These are phyloP conservation scores for Tetracladium maxilliforme DNA, from an alignment of 2,329 filamentous ascomycete species.

Conservation along the genomic window DNA sequence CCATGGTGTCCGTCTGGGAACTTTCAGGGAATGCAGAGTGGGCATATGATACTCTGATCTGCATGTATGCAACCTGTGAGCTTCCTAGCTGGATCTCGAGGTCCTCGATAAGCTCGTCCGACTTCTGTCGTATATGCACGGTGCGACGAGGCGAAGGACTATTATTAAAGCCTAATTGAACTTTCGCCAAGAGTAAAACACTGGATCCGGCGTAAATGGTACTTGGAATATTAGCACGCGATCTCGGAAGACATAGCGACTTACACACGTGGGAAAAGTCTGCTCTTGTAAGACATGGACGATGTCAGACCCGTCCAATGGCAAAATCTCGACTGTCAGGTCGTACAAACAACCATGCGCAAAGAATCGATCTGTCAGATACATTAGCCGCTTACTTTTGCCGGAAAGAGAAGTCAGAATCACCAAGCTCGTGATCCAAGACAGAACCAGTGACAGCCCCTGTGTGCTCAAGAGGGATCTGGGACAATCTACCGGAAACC, in stretches of 20 bases:
- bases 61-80: conserved; percentile 30
- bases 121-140: conserved; percentile 20
- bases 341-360: conserved; percentile 3
- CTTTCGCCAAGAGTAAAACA: conserved; percentile 11
- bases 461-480: conserved; percentile 2
- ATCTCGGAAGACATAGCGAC: not conserved
- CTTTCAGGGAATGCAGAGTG: conserved; percentile 37
- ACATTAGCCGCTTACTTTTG: not conserved
- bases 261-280: no score
- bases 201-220: not conserved
- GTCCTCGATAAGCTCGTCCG: conserved; percentile 42
- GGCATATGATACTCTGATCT: conserved; percentile 34
- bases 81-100: conserved; percentile 40
- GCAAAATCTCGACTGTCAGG: not conserved
- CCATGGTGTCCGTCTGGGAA: conserved; percentile 7
- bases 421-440: conserved; percentile 1
- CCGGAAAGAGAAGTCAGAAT: not conserved
- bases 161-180: conserved; percentile 9
- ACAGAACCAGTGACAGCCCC: not conserved
- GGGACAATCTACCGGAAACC: conserved; percentile 13
- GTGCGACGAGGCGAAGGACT: not conserved
- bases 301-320: not conserved
- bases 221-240: not conserved
- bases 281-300: no score
- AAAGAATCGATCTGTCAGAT: not conserved